phyloP scores from a whole-genome alignment of 75 land plant species.

The Sequoiadendron giganteum region DNA sequence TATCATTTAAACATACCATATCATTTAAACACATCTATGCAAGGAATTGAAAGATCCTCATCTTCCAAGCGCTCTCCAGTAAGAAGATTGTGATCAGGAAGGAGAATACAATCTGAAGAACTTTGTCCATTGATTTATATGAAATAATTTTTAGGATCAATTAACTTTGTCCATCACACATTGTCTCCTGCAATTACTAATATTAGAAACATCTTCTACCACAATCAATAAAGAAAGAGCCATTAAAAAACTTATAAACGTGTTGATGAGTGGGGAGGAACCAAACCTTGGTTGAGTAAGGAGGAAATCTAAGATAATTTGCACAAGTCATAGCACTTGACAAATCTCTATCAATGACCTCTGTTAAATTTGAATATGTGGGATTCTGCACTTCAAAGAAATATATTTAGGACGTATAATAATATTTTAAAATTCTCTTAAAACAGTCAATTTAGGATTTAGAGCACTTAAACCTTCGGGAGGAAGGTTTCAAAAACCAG shows the following conservation, averaged over 20 bases:
- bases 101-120: no score
- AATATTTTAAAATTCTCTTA: neutral
- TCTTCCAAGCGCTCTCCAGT: no score
- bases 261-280: neutral
- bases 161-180: constrained; percentile 43
- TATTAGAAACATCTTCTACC: neutral
- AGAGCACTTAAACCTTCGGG: constrained; percentile 71
- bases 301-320: constrained; percentile 82
- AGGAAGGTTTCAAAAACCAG: constrained; percentile 77
- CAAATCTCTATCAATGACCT: constrained; percentile 59
- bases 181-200: constrained; percentile 45
- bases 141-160: no score
- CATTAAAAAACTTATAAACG: neutral
- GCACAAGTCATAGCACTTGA: constrained; percentile 93
- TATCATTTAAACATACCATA: no score
- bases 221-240: neutral
- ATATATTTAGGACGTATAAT: neutral
- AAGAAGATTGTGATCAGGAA: no score
- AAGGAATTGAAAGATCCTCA: no score
- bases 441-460: constrained; percentile 62
- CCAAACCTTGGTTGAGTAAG: constrained; percentile 73
- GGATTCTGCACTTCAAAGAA: neutral
- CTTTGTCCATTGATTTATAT: no score
- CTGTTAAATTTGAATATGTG: neutral
- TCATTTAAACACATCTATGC: no score